These are phyloP conservation scores for Venturia effusa DNA, from an alignment of 2,329 filamentous ascomycete genomes.

Conservation along the genomic window DNA sequence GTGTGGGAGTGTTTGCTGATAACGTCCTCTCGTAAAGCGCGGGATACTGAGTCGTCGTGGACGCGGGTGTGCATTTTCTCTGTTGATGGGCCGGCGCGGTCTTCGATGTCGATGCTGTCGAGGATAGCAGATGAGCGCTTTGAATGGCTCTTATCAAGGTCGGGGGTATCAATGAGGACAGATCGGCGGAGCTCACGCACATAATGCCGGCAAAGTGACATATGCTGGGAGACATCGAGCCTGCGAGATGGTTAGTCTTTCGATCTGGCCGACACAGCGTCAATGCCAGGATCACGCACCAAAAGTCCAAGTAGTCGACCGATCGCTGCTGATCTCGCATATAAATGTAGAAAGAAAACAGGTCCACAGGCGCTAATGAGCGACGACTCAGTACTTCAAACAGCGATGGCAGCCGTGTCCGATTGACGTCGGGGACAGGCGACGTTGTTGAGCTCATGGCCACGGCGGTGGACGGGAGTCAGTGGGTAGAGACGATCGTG, in stretches of 20 bases:
- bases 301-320: conserved; percentile 97
- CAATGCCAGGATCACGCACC: conserved; percentile 44
- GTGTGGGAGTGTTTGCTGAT: conserved; percentile 36
- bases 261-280: not conserved
- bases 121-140: conserved; percentile 76
- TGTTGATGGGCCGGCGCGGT: conserved; percentile 42
- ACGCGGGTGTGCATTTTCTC: conserved; percentile 45
- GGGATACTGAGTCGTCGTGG: conserved; percentile 82
- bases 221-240: conserved; percentile 98
- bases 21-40: conserved; percentile 56
- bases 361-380: conserved; percentile 88
- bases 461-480: not conserved
- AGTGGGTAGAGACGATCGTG: not conserved
- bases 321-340: conserved; percentile 98
- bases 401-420: conserved; percentile 84
- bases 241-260: conserved; percentile 34
- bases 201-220: conserved; percentile 94
- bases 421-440: conserved; percentile 25
- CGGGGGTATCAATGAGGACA: conserved; percentile 84
- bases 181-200: conserved; percentile 90
- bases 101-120: conserved; percentile 52
- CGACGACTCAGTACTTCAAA: conserved; percentile 92
- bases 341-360: conserved; percentile 99
- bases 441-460: conserved; percentile 18
- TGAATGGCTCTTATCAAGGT: conserved; percentile 68